Evolutionary conservation across 345 rosid species (phyloP), one percentile per base, ranked within the genome.

Genomic region (Aurinia saxatilis): DNA sequence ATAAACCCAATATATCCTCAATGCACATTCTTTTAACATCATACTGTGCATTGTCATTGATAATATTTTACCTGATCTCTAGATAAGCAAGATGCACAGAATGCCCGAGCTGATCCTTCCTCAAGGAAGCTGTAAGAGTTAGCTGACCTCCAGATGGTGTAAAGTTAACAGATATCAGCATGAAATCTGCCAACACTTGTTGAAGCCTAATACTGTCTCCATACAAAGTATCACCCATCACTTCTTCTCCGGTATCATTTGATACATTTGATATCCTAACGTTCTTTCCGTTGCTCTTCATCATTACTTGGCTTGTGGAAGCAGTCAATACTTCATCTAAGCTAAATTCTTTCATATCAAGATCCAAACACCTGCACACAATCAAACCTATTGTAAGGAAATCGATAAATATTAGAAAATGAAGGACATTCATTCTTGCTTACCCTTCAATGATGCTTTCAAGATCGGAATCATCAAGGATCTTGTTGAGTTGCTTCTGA

Each of bases 161-260:
- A 57, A 56, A 82, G 68, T 76, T 79, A 27, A 84, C 80, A 21
- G 95, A 80, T 65, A 74, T 58, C 31, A 65, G 29, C 76, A 92
- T 74, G 84, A 87, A 85, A 78, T 85, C 87, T 27, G 90, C 84
- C 40, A 89, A 63, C 39, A 85, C 79, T 67, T 89, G 93, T 68
- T 89, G 95, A 76, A 92, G 86, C 78, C 98, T 82, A 37, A 83
- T 73, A 67, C 88, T 79, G 67, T 92, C 95, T 48, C 93, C 98
- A 60, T 80, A 91, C 27, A 87, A 73, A 48, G 81, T 80, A 50
- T 79, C 82, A 16, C 27, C 37, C 86, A 77, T 79, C 46, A 73
- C 65, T 54, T 73, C 84, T 60, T 82, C 93, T 58, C 61, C 51
- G 0, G 78, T 78, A 36, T 91, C 81, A 51, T 82, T 84, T 59